A percentile compares a stretch with the other conserved stretches of the same genome.
Conservation (phyloP, 805 yeast genomes). For the Sugiyamaella mastotermitis region DNA sequence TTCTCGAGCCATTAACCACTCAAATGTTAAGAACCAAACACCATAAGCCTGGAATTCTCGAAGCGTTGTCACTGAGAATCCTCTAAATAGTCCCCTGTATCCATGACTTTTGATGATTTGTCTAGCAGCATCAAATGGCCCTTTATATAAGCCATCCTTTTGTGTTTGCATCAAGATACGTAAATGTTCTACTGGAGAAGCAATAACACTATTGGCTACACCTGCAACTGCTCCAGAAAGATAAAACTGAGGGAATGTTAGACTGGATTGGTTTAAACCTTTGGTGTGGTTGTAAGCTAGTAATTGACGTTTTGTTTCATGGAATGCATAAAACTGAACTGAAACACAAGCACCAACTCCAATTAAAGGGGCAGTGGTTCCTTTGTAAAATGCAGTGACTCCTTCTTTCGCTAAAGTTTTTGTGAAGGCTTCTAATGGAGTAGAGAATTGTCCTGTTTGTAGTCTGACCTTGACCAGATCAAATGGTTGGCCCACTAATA, state of each 20-base stretch:
- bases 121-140: constrained; percentile 40
- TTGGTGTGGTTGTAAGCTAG: constrained; percentile 26
- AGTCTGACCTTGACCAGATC: constrained; percentile 65
- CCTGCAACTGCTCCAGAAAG: constrained; percentile 63
- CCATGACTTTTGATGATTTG: constrained; percentile 42
- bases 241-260: constrained; percentile 51
- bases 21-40: constrained; percentile 66
- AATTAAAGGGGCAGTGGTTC: constrained; percentile 62
- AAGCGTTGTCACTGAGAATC: constrained; percentile 45
- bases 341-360: constrained; percentile 70
- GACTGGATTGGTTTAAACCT: constrained; percentile 16
- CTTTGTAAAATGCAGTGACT: constrained; percentile 55
- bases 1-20: constrained; percentile 39
- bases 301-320: constrained; percentile 58
- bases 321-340: constrained; percentile 64
- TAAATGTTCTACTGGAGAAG: constrained; percentile 62
- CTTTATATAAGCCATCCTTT: constrained; percentile 30
- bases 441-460: constrained; percentile 59
- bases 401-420: constrained; percentile 57
- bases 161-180: constrained; percentile 57
- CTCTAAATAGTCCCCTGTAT: constrained; percentile 46
- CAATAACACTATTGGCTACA: constrained; percentile 54
- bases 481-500: constrained; percentile 58
- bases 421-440: constrained; percentile 46
- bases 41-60: constrained; percentile 72